Evolutionary conservation across 2,329 filamentous ascomycete species (phyloP).

Genomic region (Dactylellina drechsleri): DNA sequence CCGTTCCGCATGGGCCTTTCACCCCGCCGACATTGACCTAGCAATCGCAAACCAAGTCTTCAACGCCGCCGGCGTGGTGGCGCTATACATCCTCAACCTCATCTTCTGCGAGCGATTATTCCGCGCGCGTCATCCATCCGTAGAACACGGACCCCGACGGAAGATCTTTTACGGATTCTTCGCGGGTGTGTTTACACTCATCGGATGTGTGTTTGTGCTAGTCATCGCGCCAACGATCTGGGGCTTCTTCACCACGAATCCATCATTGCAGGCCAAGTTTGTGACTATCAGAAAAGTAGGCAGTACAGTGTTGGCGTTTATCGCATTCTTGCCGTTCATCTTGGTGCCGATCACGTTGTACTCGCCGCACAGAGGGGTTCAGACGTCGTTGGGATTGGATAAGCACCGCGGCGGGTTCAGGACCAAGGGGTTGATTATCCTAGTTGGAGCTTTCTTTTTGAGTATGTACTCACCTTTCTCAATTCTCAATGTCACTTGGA

Average conservation of each 20-base stretch:
- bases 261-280: conserved; percentile 27
- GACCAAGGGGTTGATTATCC: conserved; percentile 73
- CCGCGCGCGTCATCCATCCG: conserved; percentile 73
- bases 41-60: conserved; percentile 74
- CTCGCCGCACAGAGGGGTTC: conserved; percentile 61
- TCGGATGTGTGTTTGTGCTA: conserved; percentile 60
- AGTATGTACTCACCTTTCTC: conserved; percentile 56
- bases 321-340: conserved; percentile 74
- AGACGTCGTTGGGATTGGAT: conserved; percentile 41
- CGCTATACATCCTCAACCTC: conserved; percentile 81
- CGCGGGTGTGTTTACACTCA: conserved; percentile 69
- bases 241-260: conserved; percentile 45
- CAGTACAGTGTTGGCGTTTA: conserved; percentile 70
- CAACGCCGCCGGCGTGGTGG: conserved; percentile 76
- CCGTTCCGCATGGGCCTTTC: conserved; percentile 68
- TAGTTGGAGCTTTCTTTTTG: conserved; percentile 70
- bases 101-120: conserved; percentile 80
- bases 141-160: conserved; percentile 64
- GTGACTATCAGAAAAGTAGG: conserved; percentile 63
- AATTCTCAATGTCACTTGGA: background rate
- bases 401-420: conserved; percentile 65
- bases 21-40: conserved; percentile 62
- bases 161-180: conserved; percentile 67
- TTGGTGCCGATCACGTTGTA: conserved; percentile 66
- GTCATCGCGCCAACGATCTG: conserved; percentile 43